Evolutionary conservation across 441 rosid species (phyloP).

Genomic region (Arabidopsis hybrid): DNA sequence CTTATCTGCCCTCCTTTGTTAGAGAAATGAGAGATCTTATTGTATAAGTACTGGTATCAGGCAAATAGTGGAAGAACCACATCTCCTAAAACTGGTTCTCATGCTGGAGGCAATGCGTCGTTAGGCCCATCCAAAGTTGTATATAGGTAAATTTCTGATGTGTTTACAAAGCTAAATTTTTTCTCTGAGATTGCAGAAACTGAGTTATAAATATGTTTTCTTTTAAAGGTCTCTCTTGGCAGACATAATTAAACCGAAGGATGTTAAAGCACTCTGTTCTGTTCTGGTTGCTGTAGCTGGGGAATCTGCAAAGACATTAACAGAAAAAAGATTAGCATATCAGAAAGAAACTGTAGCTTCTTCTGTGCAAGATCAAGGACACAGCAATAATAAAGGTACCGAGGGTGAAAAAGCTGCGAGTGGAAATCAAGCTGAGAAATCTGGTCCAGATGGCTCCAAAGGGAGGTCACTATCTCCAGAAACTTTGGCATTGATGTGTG

Average conservation of each 20-base stretch:
- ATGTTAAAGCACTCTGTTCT: constrained; percentile 95
- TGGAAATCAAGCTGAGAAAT: constrained; percentile 62
- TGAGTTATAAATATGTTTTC: constrained; percentile 30
- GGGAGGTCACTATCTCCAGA: constrained; percentile 90
- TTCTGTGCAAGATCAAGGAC: constrained; percentile 58
- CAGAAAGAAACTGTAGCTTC: constrained; percentile 59
- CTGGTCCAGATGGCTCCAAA: constrained; percentile 59
- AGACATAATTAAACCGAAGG: constrained; percentile 85
- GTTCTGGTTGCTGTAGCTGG: constrained; percentile 75
- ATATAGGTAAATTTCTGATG: constrained; percentile 66
- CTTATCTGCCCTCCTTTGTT: constrained; percentile 13
- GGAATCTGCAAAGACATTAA: constrained; percentile 72
- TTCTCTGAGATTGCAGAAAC: constrained; percentile 6
- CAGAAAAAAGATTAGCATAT: constrained; percentile 61
- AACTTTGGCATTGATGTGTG: constrained; percentile 93
- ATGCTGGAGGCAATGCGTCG: constrained; percentile 50
- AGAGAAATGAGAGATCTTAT: constrained; percentile 29
- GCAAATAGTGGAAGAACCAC: constrained; percentile 56
- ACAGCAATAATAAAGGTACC: constrained; percentile 51
- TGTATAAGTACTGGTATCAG: constrained; percentile 49
- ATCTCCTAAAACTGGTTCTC: constrained; percentile 59
- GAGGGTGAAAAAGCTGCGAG: constrained; percentile 59
- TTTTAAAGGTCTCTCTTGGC: constrained; percentile 88
- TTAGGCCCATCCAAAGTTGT: constrained; percentile 73
- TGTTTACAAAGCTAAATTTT: constrained; percentile 25